Percentiles rank a stretch among this genome's conserved stretches.
phyloP scores from a whole-genome alignment of 768 basidiomycete species.

The Mycena rebaudengoi region DNA sequence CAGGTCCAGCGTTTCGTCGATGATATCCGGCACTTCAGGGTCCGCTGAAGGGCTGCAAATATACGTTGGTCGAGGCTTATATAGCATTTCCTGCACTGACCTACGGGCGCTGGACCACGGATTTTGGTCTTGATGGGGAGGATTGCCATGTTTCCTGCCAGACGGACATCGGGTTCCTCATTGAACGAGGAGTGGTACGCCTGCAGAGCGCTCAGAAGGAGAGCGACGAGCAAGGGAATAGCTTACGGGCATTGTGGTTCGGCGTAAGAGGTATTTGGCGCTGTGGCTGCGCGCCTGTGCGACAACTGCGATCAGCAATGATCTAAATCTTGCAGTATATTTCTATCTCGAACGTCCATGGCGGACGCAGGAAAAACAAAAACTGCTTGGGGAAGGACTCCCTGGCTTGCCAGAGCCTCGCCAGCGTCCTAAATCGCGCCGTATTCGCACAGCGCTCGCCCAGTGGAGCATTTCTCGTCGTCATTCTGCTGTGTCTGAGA shows the following conservation, averaged over 20 bases:
- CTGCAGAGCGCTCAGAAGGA: slow-evolving; percentile 48
- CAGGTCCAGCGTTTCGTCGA: slow-evolving; percentile 95
- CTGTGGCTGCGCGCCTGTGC: neutral
- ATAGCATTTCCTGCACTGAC: slow-evolving; percentile 47
- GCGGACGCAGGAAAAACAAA: no score
- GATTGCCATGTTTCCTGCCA: slow-evolving; percentile 89
- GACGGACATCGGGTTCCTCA: slow-evolving; percentile 80
- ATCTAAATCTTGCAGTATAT: no score
- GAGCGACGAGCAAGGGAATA: slow-evolving; percentile 16
- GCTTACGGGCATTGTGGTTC: slow-evolving; percentile 65
- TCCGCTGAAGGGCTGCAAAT: slow-evolving; percentile 64
- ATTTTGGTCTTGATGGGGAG: slow-evolving; percentile 92
- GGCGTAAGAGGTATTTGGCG: slow-evolving; percentile 37
- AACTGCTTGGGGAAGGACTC: no score
- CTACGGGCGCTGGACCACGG: slow-evolving; percentile 89
- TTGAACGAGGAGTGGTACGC: slow-evolving; percentile 97
- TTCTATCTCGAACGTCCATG: no score
- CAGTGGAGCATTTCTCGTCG: no score
- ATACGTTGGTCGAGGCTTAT: slow-evolving; percentile 23
- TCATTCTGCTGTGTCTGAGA: no score
- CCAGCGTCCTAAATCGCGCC: no score
- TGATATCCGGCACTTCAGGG: slow-evolving; percentile 81
- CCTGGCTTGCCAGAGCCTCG: no score
- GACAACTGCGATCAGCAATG: no score
- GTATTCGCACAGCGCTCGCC: no score